These are phyloP conservation scores for Boletus rufocinnamomeus DNA, from an alignment of 768 basidiomycete species.

Conservation along the genomic window DNA sequence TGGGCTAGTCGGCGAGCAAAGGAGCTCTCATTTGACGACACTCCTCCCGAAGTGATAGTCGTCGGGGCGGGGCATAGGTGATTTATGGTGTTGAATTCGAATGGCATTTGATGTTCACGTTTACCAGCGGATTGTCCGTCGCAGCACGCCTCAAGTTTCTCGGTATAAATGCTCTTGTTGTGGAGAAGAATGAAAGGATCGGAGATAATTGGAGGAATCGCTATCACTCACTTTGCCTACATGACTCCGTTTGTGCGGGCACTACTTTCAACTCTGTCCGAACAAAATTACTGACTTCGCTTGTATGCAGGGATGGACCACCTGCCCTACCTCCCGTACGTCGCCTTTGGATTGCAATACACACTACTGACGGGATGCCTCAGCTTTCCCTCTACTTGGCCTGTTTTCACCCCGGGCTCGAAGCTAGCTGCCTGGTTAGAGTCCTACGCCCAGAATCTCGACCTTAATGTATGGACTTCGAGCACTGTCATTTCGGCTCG, in stretches of 20 bases:
- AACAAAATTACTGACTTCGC: not conserved
- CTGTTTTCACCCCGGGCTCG: conserved; percentile 46
- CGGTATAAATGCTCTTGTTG: conserved; percentile 52
- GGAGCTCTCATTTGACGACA: not conserved
- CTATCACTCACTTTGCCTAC: conserved; percentile 57
- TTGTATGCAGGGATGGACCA: conserved; percentile 4
- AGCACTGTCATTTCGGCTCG: conserved; percentile 38
- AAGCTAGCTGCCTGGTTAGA: conserved; percentile 65
- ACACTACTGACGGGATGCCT: not conserved
- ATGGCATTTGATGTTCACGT: not conserved
- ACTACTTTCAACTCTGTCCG: not conserved
- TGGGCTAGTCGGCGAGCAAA: conserved; percentile 1
- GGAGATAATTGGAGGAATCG: conserved; percentile 60
- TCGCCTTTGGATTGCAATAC: not conserved
- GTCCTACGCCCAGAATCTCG: conserved; percentile 54
- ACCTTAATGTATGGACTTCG: conserved; percentile 62
- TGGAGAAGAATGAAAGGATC: conserved; percentile 52
- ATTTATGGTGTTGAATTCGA: conserved; percentile 46
- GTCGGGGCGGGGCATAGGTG: conserved; percentile 60
- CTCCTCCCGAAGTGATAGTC: conserved; percentile 45
- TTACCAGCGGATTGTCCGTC: conserved; percentile 18
- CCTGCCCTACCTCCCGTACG: conserved; percentile 49
- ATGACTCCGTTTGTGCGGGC: conserved; percentile 43
- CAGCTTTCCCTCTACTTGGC: conserved; percentile 58
- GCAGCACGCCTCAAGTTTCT: conserved; percentile 62